Percentiles rank a stretch among this genome's conserved stretches.
Evolutionary conservation across 495 filamentous ascomycete species (phyloP).

Genomic region (Tuber magnatum): DNA sequence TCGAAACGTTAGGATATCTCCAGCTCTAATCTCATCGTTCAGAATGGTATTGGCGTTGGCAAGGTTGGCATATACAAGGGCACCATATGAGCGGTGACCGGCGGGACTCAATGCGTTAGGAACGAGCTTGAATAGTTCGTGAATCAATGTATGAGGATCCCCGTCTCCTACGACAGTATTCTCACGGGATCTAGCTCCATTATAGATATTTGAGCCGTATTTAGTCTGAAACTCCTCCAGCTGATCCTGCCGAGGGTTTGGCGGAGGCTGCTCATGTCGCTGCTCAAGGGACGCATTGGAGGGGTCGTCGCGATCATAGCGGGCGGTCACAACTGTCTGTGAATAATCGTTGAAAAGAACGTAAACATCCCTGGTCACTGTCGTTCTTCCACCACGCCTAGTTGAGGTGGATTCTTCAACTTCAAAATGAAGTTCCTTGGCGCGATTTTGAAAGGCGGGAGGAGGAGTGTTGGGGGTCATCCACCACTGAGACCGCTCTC

Average conservation of each 20-base stretch:
- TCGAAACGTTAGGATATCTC: conserved; percentile 87
- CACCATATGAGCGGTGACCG: conserved; percentile 80
- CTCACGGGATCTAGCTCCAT: conserved; percentile 60
- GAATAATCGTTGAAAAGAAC: conserved; percentile 92
- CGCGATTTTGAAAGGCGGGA: conserved; percentile 67
- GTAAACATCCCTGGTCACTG: conserved; percentile 70
- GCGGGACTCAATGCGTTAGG: conserved; percentile 70
- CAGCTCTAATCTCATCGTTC: conserved; percentile 88
- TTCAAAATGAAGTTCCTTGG: conserved; percentile 72
- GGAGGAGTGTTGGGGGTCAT: conserved; percentile 65
- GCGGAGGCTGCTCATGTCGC: conserved; percentile 76
- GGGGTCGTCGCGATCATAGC: conserved; percentile 69
- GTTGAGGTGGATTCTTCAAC: conserved; percentile 60
- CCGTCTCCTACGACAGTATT: conserved; percentile 78
- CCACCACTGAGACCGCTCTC: conserved; percentile 72
- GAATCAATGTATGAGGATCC: conserved; percentile 63
- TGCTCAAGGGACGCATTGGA: conserved; percentile 69
- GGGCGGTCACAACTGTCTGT: conserved; percentile 77
- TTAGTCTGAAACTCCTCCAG: conserved; percentile 73
- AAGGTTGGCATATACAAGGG: conserved; percentile 84
- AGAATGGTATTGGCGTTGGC: conserved; percentile 85
- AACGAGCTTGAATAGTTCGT: conserved; percentile 68
- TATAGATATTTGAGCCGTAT: conserved; percentile 67
- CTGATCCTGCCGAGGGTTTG: conserved; percentile 82
- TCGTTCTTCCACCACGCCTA: conserved; percentile 60